A percentile compares a stretch with the other conserved stretches of the same genome.
phyloP scores from a whole-genome alignment of 2,329 filamentous ascomycete genomes.

The Colletotrichum sp. region DNA sequence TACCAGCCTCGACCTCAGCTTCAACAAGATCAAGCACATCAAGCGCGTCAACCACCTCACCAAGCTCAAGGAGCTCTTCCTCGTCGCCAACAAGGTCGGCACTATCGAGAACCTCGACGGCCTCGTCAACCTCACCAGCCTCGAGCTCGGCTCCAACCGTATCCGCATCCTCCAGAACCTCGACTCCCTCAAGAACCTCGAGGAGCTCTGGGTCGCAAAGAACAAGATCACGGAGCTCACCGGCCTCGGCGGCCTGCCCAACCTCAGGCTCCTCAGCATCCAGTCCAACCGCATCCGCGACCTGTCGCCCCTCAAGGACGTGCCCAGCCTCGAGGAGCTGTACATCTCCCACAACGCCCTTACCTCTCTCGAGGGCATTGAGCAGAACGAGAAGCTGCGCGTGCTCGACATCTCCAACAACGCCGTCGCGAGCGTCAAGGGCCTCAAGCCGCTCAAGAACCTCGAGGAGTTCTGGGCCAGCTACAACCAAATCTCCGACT shows the following conservation, averaged over 20 bases:
- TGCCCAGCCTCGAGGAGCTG: conserved; percentile 84
- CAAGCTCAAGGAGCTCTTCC: conserved; percentile 82
- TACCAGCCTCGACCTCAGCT: conserved; percentile 85
- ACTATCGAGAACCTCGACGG: conserved; percentile 85
- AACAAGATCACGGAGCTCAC: conserved; percentile 91
- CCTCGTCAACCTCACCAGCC: conserved; percentile 75
- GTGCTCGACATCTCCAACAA: conserved; percentile 93
- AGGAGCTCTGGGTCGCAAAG: conserved; percentile 93
- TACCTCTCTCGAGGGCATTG: conserved; percentile 75
- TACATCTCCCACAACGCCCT: conserved; percentile 97
- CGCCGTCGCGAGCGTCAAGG: conserved; percentile 75
- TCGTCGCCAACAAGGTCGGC: conserved; percentile 93
- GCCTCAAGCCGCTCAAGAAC: conserved; percentile 70
- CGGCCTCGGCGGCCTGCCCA: conserved; percentile 76
- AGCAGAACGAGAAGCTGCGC: conserved; percentile 69
- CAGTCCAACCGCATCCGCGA: conserved; percentile 91
- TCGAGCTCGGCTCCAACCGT: conserved; percentile 91
- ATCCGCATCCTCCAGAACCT: conserved; percentile 90
- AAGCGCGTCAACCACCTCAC: conserved; percentile 82
- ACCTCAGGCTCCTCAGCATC: conserved; percentile 87
- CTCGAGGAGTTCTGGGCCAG: conserved; percentile 95
- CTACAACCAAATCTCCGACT: conserved; percentile 82
- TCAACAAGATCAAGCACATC: conserved; percentile 99
- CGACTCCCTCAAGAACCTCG: conserved; percentile 76
- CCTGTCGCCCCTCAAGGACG: conserved; percentile 75